Evolutionary conservation across 176 grass and related monocot genomes (phyloP), one percentile per base, ranked within the genome.

Genomic region (Aegilops sharonensis): DNA sequence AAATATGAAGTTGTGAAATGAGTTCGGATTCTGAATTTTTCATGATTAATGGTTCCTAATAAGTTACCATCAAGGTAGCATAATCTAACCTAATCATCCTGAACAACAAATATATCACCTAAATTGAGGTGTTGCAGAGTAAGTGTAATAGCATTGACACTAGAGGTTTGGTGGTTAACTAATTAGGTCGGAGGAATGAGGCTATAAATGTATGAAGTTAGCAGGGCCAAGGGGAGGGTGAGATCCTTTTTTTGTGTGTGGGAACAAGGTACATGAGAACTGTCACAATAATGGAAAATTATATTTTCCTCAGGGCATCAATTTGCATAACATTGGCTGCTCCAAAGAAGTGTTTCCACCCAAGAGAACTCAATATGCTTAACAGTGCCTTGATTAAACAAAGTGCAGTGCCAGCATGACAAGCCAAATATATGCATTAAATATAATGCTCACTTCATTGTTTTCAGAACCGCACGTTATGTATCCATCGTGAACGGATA

Each of bases 401-500:
- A 59, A 74, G 25, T 37, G 37, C 29, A 81, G 43, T 75, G 2
- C 72, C 14, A 50, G 39, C 76, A 81, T 63, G 60, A 21, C 45
- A 77, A 86, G 27, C 30, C 35, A 87, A 85, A 82, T 71, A 34
- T 64, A 84, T 68, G 42, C 62, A 64, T 75, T 78, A 25, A 68
- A 84, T 31, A 84, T 68, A 86, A 79, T 29, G 93, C 93, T 91
- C 88, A 94, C 97, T 84, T 99, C 97, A 15, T 97, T 97, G 37
- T 91, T 93, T 90, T 99, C 97, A 48, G 97, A 99, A 68, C 97
- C 97, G 63, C 97, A 99, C 35, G 91, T 77, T 89, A 99, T 94
- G 81, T 97, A 99, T 85, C 97, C 97, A 63, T 99, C 92, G 14
- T 88, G 85, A 64, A 99, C 92, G 71, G 94, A 99, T 77, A 99